A percentile compares a stretch with the other conserved stretches of the same genome.
Evolutionary conservation across 495 filamentous ascomycete genomes (phyloP).

Genomic region (Jackrogersella minutella): DNA sequence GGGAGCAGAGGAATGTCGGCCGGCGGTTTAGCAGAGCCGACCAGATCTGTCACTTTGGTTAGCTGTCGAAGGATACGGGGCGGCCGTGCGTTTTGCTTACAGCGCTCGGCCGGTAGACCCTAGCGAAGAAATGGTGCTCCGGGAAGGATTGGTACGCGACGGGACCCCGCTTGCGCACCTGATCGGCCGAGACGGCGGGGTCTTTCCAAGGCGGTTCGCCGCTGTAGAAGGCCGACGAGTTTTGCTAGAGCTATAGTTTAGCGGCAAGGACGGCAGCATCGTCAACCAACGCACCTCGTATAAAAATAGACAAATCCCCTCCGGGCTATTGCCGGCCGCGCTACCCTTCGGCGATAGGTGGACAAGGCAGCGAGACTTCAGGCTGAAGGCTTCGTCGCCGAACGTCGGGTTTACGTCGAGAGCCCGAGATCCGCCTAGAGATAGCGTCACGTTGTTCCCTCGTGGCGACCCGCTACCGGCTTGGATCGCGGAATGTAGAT

Average conservation of each 20-base stretch:
- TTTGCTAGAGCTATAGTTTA: constrained; percentile 25
- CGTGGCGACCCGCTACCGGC: constrained; percentile 30
- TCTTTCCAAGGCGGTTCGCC: constrained; percentile 45
- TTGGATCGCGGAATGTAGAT: constrained; percentile 31
- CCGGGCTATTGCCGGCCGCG: neutral
- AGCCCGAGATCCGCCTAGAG: constrained; percentile 13
- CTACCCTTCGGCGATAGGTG: constrained; percentile 40
- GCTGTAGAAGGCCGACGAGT: constrained; percentile 43
- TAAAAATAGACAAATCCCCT: constrained; percentile 53
- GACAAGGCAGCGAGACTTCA: constrained; percentile 49
- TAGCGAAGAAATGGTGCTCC: constrained; percentile 58
- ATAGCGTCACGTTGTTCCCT: constrained; percentile 25
- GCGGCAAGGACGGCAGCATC: neutral
- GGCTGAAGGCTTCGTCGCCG: constrained; percentile 46
- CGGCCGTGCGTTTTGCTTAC: constrained; percentile 44
- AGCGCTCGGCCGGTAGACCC: constrained; percentile 54
- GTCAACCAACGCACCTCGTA: constrained; percentile 50
- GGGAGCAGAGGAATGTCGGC: constrained; percentile 51
- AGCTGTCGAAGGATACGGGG: constrained; percentile 1
- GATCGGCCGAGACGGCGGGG: constrained; percentile 36
- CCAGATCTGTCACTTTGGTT: constrained; percentile 47
- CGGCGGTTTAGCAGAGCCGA: constrained; percentile 54
- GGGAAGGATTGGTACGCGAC: constrained; percentile 52
- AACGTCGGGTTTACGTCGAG: constrained; percentile 43
- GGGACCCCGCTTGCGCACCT: constrained; percentile 51